Evolutionary conservation across 331 rosid genomes (phyloP), one percentile per base, ranked within the genome.

Genomic region (Phaseolus coccineus): DNA sequence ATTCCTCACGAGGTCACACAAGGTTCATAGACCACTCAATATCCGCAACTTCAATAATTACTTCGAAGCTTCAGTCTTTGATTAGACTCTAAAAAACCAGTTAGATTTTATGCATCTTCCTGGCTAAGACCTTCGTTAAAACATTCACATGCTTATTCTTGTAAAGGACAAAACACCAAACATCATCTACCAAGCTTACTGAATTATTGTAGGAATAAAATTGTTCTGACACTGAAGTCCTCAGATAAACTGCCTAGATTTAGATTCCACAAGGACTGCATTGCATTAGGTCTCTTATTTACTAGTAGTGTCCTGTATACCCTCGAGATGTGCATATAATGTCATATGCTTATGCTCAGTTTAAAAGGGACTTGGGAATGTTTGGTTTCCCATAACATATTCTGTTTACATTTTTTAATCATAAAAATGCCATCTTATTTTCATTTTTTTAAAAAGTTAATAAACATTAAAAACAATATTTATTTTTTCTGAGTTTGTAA

Each of bases 51-150:
- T 77, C 19, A 67, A 68, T 42, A 10, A 68, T 9, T 40, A 67
- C 12, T 56, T 28, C 30, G 37, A 68, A 68, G 76, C 82, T 53
- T 68, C 64, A 19, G 28, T 12, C 73, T 64, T 77, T 76, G 42
- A 63, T 31, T 33, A 33, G 69, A 63, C 46, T 33, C 10, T 63
- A 63, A 76, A 19, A 30, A 22, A 28, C 19, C 16, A 19, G 63
- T 9, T 46, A 59, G 47, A 46, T 61, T 75, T 58, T 59, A 31
- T 28, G 61, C 79, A 75, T 46, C 48, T 59, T 24, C 72, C 37
- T 47, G 35, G 39, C 51, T 51, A 48, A 13, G 53, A 51, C 12
- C 19, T 9, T 35, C 51, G 5, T 62, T 19, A 76, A 61, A 74
- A 75, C 48, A 75, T n/a, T 14, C 25, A 30, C 44, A 48, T 37